These are phyloP conservation scores for Acorus calamus DNA, from an alignment of 106 monocot species.

Conservation along the genomic window DNA sequence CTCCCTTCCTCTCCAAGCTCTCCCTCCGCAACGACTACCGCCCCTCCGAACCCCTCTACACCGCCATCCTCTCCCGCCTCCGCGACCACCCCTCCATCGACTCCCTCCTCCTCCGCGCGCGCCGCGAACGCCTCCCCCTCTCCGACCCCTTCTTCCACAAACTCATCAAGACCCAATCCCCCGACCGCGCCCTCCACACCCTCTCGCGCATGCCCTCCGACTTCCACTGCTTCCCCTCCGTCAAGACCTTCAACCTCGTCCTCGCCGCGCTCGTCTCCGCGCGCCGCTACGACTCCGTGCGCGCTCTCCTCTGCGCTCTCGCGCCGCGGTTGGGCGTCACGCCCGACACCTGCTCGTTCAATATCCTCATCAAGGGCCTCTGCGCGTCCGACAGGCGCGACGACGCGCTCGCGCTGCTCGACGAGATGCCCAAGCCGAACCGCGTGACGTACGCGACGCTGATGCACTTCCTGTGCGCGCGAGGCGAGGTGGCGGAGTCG, in stretches of 20 bases:
- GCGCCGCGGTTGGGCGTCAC: slow-evolving; percentile 52
- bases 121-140: slow-evolving; percentile 42
- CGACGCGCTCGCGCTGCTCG: slow-evolving; percentile 51
- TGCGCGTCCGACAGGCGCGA: slow-evolving; percentile 49
- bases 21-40: slow-evolving; percentile 58
- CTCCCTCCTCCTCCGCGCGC: slow-evolving; percentile 37
- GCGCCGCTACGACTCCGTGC: slow-evolving; percentile 40
- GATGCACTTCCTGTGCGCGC: slow-evolving; percentile 60
- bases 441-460: slow-evolving; percentile 58
- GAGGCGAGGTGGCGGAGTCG: slow-evolving; percentile 49
- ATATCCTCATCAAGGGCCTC: slow-evolving; percentile 86
- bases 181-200: slow-evolving; percentile 43
- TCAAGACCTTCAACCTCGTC: slow-evolving; percentile 76
- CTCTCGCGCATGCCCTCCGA: slow-evolving; percentile 55
- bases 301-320: slow-evolving; percentile 53
- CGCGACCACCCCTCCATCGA: slow-evolving; percentile 41
- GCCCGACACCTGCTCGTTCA: slow-evolving; percentile 79
- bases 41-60: slow-evolving; percentile 63
- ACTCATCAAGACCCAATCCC: slow-evolving; percentile 58
- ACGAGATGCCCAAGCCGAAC: slow-evolving; percentile 78
- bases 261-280: slow-evolving; percentile 69
- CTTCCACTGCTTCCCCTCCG: slow-evolving; percentile 61
- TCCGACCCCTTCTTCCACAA: slow-evolving; percentile 75
- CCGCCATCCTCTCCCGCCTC: slow-evolving; percentile 44
- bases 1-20: slow-evolving; percentile 34